phyloP scores from a whole-genome alignment of 1,284 basidiomycete genomes.

The Cryptococcus hybrid region DNA sequence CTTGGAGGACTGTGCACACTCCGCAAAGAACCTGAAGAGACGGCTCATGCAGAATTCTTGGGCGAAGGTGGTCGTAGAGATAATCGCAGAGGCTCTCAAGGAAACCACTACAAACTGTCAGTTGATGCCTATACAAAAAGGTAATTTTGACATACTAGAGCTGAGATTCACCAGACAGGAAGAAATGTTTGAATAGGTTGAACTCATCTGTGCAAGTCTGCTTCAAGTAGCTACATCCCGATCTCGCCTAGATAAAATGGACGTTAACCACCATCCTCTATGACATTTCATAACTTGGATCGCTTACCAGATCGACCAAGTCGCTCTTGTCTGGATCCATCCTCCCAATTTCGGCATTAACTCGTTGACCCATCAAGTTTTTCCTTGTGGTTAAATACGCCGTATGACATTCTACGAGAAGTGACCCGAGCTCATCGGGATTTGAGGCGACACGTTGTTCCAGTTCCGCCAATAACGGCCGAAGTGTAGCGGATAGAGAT shows the following conservation, averaged over 20 bases:
- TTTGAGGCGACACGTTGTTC: constrained; percentile 65
- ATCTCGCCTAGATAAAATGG: constrained; percentile 61
- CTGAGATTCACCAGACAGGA: constrained; percentile 74
- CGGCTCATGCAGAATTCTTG: constrained; percentile 86
- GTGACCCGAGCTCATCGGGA: constrained; percentile 70
- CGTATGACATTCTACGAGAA: constrained; percentile 77
- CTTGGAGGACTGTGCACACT: constrained; percentile 89
- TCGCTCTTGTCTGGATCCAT: constrained; percentile 74
- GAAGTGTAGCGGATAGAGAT: constrained; percentile 65
- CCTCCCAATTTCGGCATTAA: constrained; percentile 75
- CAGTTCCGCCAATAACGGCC: constrained; percentile 76
- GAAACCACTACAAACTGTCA: constrained; percentile 60
- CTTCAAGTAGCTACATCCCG: constrained; percentile 86
- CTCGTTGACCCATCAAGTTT: constrained; percentile 63
- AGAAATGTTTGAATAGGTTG: constrained; percentile 76
- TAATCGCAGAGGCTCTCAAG: constrained; percentile 87
- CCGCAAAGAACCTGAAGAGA: constrained; percentile 81
- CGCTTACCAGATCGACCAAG: constrained; percentile 74
- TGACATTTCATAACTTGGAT: background rate
- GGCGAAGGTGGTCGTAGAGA: constrained; percentile 88
- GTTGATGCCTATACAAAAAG: background rate
- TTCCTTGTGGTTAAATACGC: constrained; percentile 76
- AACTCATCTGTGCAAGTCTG: constrained; percentile 87
- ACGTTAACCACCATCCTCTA: background rate
- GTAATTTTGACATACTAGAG: constrained; percentile 65